phyloP scores from a whole-genome alignment of 768 basidiomycete genomes.

The Boletus subparvulus region DNA sequence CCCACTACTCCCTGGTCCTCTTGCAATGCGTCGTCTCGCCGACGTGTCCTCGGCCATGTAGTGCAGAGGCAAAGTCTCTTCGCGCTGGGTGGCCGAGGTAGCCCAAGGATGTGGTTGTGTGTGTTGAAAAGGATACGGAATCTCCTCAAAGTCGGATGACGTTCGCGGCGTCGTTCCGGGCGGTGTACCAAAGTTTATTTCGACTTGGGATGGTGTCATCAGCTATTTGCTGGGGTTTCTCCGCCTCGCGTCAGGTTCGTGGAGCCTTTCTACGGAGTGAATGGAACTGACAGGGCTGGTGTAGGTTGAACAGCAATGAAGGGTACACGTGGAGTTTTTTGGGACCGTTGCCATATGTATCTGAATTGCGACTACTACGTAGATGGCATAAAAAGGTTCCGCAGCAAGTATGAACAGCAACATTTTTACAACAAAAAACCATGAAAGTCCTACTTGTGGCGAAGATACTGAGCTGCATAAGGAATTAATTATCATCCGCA shows the following conservation, averaged over 20 bases:
- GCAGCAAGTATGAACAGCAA: slow-evolving; percentile 12
- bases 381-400: neutral
- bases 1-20: slow-evolving; percentile 34
- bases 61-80: slow-evolving; percentile 50
- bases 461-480: slow-evolving; percentile 44
- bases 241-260: slow-evolving; percentile 10
- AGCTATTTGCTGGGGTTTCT: slow-evolving; percentile 28
- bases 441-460: slow-evolving; percentile 37
- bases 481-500: neutral
- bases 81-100: slow-evolving; percentile 24
- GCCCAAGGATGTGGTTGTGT: slow-evolving; percentile 29
- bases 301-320: neutral
- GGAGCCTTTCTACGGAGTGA: neutral
- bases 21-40: slow-evolving; percentile 44
- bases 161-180: slow-evolving; percentile 48
- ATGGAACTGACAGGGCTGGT: neutral
- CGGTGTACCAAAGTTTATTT: slow-evolving; percentile 67
- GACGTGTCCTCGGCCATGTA: slow-evolving; percentile 53
- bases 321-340: slow-evolving; percentile 12
- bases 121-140: slow-evolving; percentile 53
- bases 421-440: slow-evolving; percentile 8
- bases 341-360: neutral
- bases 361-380: neutral
- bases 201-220: slow-evolving; percentile 65
- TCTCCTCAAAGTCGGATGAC: slow-evolving; percentile 72